These are phyloP conservation scores for Pistacia vera DNA, from an alignment of 345 rosid genomes.

Conservation along the genomic window DNA sequence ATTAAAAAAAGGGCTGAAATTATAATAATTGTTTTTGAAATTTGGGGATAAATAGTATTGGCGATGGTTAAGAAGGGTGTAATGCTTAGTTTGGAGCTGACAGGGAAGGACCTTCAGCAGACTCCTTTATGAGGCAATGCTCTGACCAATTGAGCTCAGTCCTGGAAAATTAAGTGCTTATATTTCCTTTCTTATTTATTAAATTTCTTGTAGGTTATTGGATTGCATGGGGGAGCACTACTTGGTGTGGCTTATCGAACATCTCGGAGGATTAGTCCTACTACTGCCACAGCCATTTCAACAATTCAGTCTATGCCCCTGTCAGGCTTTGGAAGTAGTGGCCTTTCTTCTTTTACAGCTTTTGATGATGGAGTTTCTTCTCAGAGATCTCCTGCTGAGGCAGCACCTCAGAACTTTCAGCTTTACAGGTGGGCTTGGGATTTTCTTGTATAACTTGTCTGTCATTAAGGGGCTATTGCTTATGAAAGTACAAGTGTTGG, in stretches of 20 bases:
- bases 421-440: constrained; percentile 69
- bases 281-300: constrained; percentile 92
- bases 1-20: too few species aligned
- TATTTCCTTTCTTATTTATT: constrained; percentile 21
- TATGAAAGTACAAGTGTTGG: neutral
- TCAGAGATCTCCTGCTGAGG: constrained; percentile 70
- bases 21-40: neutral
- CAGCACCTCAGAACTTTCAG: constrained; percentile 89
- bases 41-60: neutral
- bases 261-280: constrained; percentile 85
- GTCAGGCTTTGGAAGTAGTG: constrained; percentile 92
- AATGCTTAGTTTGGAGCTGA: neutral
- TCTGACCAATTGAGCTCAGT: neutral
- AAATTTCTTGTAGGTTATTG: constrained; percentile 58
- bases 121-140: neutral
- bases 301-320: constrained; percentile 96
- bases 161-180: neutral
- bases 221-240: constrained; percentile 98
- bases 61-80: neutral
- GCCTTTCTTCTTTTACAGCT: constrained; percentile 72
- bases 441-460: constrained; percentile 8
- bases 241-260: constrained; percentile 96
- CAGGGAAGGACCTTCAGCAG: neutral
- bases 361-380: constrained; percentile 80
- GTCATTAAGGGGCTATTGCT: constrained; percentile 11